phyloP scores from a whole-genome alignment of 768 basidiomycete species.

The Phylloporus arenicola region DNA sequence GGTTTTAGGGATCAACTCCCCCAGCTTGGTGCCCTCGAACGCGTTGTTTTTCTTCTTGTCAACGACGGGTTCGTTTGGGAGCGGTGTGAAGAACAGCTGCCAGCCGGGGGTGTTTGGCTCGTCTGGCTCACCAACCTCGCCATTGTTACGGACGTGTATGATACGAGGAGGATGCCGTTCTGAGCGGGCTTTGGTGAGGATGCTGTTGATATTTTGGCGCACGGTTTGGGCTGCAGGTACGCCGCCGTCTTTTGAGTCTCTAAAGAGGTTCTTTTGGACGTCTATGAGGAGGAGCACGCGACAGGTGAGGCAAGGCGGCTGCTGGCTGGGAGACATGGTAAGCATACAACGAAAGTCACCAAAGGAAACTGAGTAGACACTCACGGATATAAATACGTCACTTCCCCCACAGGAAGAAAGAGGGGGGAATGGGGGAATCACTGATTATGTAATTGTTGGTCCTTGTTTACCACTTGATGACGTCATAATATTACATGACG shows the following conservation, averaged over 20 bases:
- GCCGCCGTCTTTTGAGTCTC: conserved; percentile 44
- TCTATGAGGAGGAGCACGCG: conserved; percentile 58
- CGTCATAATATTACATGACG: conserved; percentile 16
- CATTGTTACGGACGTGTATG: conserved; percentile 63
- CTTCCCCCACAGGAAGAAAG: not conserved
- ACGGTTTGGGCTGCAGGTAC: conserved; percentile 44
- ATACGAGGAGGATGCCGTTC: conserved; percentile 48
- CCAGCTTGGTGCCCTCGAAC: conserved; percentile 55
- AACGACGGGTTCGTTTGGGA: conserved; percentile 46
- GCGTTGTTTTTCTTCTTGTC: conserved; percentile 71
- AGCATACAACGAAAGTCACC: not conserved
- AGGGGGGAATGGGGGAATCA: not conserved
- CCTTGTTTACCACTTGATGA: conserved; percentile 17
- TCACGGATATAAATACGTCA: conserved; percentile 13
- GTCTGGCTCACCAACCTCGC: conserved; percentile 57
- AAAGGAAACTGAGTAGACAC: not conserved
- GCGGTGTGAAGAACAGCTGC: conserved; percentile 53
- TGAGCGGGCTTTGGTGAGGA: conserved; percentile 48
- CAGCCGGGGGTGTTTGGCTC: conserved; percentile 53
- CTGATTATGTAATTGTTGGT: not conserved
- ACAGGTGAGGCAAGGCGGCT: conserved; percentile 13
- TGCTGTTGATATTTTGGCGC: conserved; percentile 42
- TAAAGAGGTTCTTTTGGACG: conserved; percentile 49
- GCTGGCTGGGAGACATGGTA: conserved; percentile 21
- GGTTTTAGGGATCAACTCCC: conserved; percentile 42